Conservation (phyloP, 2,329 filamentous ascomycete genomes). For the Stemphylium beticola region DNA sequence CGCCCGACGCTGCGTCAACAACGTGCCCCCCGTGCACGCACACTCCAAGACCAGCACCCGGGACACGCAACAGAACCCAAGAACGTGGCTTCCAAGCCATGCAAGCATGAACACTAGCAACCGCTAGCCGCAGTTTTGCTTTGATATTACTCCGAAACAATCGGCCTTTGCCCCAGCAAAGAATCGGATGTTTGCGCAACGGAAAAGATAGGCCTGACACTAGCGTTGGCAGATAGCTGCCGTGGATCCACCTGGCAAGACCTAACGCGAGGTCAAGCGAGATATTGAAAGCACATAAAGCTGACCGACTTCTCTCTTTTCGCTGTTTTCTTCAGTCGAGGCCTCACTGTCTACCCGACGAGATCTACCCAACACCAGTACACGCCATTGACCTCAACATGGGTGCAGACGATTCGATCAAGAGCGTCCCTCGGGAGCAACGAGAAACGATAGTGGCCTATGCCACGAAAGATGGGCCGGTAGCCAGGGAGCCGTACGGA, state of each 20-base stretch:
- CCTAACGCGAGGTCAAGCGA: slow-evolving; percentile 10
- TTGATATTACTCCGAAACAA: not conserved
- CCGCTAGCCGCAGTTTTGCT: not conserved
- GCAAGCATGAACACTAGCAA: not conserved
- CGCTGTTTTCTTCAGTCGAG: not conserved
- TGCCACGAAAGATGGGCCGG: slow-evolving; percentile 17
- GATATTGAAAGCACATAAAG: slow-evolving; percentile 6
- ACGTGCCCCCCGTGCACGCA: slow-evolving; percentile 1
- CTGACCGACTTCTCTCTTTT: slow-evolving; percentile 1
- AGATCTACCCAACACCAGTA: not conserved
- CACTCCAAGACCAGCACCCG: not conserved
- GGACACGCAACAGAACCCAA: not conserved
- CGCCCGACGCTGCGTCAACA: slow-evolving; percentile 10
- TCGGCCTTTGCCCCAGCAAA: slow-evolving; percentile 1
- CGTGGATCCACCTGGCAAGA: slow-evolving; percentile 16
- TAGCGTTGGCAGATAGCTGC: slow-evolving; percentile 12
- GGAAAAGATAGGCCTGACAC: slow-evolving; percentile 7
- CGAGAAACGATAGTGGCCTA: slow-evolving; percentile 27
- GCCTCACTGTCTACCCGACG: slow-evolving; percentile 1
- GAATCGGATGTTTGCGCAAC: slow-evolving; percentile 1
- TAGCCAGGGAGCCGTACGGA: slow-evolving; percentile 40
- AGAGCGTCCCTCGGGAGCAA: slow-evolving; percentile 27
- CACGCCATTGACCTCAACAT: slow-evolving; percentile 11
- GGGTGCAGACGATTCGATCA: slow-evolving; percentile 25
- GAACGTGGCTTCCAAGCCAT: not conserved